Percentiles rank a stretch among this genome's conserved stretches.
Evolutionary conservation across 202 grass and related monocot species (phyloP).

Genomic region (Panicum hallii): DNA sequence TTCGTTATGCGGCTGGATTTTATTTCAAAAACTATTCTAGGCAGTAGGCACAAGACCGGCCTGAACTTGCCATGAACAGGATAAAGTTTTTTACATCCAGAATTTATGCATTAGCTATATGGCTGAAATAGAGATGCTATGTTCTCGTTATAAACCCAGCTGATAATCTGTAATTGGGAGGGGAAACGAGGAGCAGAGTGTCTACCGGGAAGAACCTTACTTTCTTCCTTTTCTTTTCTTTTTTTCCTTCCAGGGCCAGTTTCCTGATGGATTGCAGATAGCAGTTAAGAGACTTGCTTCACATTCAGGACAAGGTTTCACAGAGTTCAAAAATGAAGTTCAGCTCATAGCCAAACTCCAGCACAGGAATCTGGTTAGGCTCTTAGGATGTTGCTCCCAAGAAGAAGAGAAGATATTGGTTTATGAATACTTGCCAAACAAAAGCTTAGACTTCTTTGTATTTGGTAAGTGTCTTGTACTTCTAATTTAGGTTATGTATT

Average conservation of each 20-base stretch:
- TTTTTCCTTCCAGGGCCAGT: slow-evolving; percentile 34
- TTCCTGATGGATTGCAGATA: slow-evolving; percentile 45
- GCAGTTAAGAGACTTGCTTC: slow-evolving; percentile 65
- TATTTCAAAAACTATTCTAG: too few relatives aligned
- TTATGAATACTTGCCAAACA: slow-evolving; percentile 72
- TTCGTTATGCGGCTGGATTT: too few relatives aligned
- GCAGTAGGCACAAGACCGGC: too few relatives aligned
- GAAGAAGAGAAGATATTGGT: slow-evolving; percentile 60
- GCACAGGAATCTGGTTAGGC: slow-evolving; percentile 62
- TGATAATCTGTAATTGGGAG: not conserved
- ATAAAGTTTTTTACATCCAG: too few relatives aligned
- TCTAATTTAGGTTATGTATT: not conserved
- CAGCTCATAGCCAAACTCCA: slow-evolving; percentile 69
- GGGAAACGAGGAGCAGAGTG: too few relatives aligned
- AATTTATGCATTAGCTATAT: not conserved
- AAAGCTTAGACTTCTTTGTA: slow-evolving; percentile 63
- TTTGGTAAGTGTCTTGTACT: slow-evolving; percentile 44
- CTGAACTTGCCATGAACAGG: too few relatives aligned
- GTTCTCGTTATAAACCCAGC: not conserved
- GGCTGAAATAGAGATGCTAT: not conserved
- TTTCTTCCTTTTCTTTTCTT: too few relatives aligned
- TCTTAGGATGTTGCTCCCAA: slow-evolving; percentile 65
- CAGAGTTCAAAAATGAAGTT: slow-evolving; percentile 75
- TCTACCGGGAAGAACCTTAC: too few relatives aligned
- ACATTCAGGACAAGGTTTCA: slow-evolving; percentile 62